These are phyloP conservation scores for Noccaea bulbosa DNA, from an alignment of 345 rosid genomes.

Conservation along the genomic window DNA sequence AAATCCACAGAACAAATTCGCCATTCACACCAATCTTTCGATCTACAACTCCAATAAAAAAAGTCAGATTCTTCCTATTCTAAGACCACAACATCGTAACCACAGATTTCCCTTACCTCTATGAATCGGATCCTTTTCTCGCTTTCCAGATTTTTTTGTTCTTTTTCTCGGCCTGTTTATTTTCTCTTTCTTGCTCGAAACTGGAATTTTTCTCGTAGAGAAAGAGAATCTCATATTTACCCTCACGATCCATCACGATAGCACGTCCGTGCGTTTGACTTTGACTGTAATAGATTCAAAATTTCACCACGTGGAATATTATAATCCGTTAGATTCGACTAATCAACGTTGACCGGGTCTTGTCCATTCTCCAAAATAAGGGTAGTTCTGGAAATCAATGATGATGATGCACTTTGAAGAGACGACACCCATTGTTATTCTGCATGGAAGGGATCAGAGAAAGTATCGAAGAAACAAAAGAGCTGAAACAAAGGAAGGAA, in stretches of 20 bases:
- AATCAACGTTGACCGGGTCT: background rate
- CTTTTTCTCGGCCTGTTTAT: background rate
- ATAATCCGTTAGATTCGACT: constrained; percentile 10
- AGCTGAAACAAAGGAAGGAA: background rate
- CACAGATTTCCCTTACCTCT: background rate
- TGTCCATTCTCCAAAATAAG: background rate
- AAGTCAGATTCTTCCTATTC: background rate
- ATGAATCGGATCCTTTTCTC: background rate
- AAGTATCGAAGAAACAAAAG: too few species aligned
- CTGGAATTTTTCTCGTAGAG: background rate
- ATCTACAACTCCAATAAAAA: background rate
- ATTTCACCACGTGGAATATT: background rate
- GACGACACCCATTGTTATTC: too few species aligned
- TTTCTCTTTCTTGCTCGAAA: too few species aligned
- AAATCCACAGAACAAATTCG: background rate
- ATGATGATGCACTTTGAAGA: too few species aligned
- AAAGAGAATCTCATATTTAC: constrained; percentile 14
- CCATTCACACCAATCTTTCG: background rate
- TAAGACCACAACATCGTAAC: background rate
- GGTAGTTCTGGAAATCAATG: background rate
- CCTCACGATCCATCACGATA: background rate
- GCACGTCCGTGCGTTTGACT: constrained; percentile 25
- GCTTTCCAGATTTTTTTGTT: background rate
- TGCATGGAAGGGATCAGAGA: too few species aligned
- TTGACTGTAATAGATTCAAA: background rate